A percentile compares a stretch with the other conserved stretches of the same genome.
These are phyloP conservation scores for Calophaca sinica DNA, from an alignment of 306 rosid genomes.

Conservation along the genomic window DNA sequence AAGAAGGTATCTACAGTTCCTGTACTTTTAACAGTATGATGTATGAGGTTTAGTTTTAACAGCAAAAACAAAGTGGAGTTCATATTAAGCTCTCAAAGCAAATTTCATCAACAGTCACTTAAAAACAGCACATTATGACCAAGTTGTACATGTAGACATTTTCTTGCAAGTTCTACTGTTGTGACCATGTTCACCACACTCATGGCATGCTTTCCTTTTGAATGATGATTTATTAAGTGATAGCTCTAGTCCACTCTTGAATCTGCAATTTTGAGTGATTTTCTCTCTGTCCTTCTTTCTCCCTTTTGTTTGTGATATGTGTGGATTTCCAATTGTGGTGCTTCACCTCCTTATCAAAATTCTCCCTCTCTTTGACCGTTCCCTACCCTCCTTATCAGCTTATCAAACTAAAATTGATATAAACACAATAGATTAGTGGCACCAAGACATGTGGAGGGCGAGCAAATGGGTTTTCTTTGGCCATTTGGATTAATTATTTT, in stretches of 20 bases:
- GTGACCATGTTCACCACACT: not conserved
- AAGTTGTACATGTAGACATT: conserved; percentile 34
- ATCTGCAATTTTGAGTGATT: not conserved
- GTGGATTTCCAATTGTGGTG: not conserved
- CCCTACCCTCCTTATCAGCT: no score
- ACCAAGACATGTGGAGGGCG: no score
- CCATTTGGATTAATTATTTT: no score
- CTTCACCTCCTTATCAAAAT: not conserved
- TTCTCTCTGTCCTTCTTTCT: not conserved
- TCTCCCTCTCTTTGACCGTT: no score
- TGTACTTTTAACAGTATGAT: conserved; percentile 24
- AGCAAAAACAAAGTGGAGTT: conserved; percentile 14
- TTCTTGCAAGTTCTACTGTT: not conserved
- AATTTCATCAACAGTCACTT: not conserved
- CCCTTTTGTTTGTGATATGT: not conserved
- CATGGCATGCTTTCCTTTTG: not conserved
- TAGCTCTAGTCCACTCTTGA: not conserved
- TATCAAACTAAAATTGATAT: no score
- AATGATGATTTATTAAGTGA: not conserved
- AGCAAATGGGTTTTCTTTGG: no score
- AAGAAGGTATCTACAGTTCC: conserved; percentile 74
- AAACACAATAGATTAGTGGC: no score
- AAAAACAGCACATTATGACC: conserved; percentile 34
- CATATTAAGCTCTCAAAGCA: conserved; percentile 40
- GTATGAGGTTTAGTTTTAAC: conserved; percentile 10